Evolutionary conservation across 1,284 basidiomycete genomes (phyloP), one percentile per base, ranked within the genome.

Genomic region (Apiotrichum montevideense): DNA sequence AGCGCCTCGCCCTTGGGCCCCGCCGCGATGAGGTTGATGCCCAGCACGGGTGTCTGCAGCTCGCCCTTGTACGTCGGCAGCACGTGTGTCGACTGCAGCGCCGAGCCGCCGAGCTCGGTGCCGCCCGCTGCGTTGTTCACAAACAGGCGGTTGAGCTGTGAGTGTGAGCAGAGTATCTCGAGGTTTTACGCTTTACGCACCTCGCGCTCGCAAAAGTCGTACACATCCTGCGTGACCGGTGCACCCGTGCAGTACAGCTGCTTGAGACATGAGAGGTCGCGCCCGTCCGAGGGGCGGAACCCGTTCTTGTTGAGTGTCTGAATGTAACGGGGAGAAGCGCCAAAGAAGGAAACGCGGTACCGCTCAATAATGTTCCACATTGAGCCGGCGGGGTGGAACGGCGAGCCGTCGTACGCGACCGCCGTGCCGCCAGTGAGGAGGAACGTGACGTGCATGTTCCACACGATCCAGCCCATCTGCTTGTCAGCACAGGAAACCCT

Each of bases 381-480:
- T 2, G 57, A 51, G 1, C 66, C 61, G 34, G 65, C 62, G 11
- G 72, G 72, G 52, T 65, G 69, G 62, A 74, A 65, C 1, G 72
- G 72, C 4, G 62, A 63, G 8, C 72, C 72, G 56, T 74, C 72
- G 61, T 72, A 74, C 5, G 66, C 59, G 3, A 74, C 61, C 2
- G 68, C 61, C 2, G 66, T 66, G 21, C 62, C 62, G 7, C 72
- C 71, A 34, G 63, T 63, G 2, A 58, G 54, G 10, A 66, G 50
- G 43, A 63, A 62, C 29, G 65, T 61, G 56, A 68, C 58, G 50
- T 67, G 65, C 52, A 69, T 64, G 50, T 68, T 56, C 68, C 70
- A 72, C 62, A 73, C 71, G 57, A 73, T 70, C 72, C 72, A 74
- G 4, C 65, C 65, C 62, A 63, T 65, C 42, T 47, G 35, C 29